phyloP scores from a whole-genome alignment of 2,329 filamentous ascomycete species.

The Fusarium solani-melongenae region DNA sequence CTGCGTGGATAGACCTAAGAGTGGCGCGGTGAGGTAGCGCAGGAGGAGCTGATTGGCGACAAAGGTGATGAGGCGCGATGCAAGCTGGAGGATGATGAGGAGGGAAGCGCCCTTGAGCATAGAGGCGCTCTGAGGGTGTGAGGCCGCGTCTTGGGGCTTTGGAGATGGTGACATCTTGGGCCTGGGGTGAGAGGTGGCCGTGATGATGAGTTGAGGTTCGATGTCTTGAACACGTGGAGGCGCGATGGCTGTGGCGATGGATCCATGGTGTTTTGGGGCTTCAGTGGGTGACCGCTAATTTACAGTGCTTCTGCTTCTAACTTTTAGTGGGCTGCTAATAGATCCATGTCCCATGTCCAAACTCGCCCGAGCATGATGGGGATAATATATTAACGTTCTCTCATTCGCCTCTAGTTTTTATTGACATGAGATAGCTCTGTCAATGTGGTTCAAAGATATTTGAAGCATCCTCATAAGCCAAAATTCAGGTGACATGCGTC shows the following conservation, averaged over 20 bases:
- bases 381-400: not conserved
- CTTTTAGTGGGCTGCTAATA: not conserved
- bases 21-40: constrained; percentile 84
- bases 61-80: constrained; percentile 90
- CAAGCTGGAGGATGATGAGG: constrained; percentile 87
- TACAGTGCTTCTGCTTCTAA: not conserved
- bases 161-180: constrained; percentile 8
- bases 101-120: constrained; percentile 80
- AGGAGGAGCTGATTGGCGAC: constrained; percentile 90
- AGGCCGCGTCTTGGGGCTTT: not conserved
- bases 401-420: not conserved
- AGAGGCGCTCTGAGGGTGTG: constrained; percentile 36
- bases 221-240: constrained; percentile 27
- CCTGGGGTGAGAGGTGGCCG: not conserved
- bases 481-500: no score
- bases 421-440: not conserved
- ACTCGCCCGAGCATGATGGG: not conserved
- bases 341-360: not conserved
- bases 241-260: not conserved
- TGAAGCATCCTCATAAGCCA: not conserved
- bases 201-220: not conserved
- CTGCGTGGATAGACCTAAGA: constrained; percentile 88
- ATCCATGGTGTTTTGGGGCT: constrained; percentile 8
- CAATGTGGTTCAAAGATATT: fast-evolving
- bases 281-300: constrained; percentile 1